phyloP scores from a whole-genome alignment of 257 asterid genomes.

The Nicotiana noctiflora region DNA sequence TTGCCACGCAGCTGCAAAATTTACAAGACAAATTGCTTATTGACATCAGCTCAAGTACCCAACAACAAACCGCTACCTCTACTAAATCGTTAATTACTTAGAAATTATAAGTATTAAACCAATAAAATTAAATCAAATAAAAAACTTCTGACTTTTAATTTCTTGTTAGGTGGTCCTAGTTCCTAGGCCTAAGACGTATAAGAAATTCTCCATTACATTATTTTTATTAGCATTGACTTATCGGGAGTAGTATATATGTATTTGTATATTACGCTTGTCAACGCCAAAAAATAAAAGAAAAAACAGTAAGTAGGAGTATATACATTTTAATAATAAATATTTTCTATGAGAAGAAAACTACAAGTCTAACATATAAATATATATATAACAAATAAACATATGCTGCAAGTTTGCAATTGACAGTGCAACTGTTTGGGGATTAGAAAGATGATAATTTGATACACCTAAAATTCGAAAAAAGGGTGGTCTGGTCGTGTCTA shows the following conservation, averaged over 20 bases:
- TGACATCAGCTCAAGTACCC: not conserved
- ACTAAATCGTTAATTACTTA: not conserved
- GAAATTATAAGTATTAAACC: not conserved
- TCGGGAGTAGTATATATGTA: not conserved
- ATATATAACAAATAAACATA: not conserved
- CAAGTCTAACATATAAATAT: not conserved
- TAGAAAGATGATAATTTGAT: not conserved
- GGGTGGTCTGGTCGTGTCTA: not conserved
- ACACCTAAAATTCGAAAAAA: not conserved
- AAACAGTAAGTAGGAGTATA: not conserved
- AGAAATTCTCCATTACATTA: not conserved
- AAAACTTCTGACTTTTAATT: not conserved
- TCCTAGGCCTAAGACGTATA: not conserved
- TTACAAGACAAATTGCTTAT: not conserved
- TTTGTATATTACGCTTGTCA: not conserved
- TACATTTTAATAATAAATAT: too few species aligned
- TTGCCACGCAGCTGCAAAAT: conserved; percentile 41
- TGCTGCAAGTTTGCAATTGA: not conserved
- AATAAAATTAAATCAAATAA: not conserved
- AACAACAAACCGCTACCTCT: not conserved
- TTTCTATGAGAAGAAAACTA: not conserved
- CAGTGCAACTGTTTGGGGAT: not conserved
- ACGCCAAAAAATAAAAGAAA: not conserved
- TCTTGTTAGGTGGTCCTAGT: not conserved
- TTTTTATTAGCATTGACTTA: not conserved